A percentile compares a stretch with the other conserved stretches of the same genome.
Conservation (phyloP, 305 asterid species). For the Fraxinus paxiana region DNA sequence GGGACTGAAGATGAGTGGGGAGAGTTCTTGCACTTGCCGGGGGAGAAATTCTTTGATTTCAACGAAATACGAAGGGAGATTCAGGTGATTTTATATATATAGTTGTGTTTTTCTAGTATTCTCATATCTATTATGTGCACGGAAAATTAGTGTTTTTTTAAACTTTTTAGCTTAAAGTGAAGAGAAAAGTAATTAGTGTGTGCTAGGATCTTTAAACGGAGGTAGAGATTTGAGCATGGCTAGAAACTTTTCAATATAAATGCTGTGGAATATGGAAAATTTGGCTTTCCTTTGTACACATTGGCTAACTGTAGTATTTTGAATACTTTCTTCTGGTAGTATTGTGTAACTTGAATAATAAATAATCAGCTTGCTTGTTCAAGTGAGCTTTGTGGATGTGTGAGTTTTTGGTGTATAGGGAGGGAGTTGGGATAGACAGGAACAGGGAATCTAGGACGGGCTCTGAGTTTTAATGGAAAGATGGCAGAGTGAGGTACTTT, state of each 20-base stretch:
- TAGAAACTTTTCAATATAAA: background rate
- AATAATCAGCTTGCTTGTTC: background rate
- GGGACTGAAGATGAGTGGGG: conserved; percentile 83
- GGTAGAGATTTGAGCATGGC: background rate
- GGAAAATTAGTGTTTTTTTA: background rate
- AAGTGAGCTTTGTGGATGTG: background rate
- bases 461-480: background rate
- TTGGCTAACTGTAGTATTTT: background rate
- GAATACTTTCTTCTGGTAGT: background rate
- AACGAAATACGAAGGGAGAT: conserved; percentile 75
- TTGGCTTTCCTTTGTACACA: background rate
- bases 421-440: background rate
- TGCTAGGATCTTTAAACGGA: background rate
- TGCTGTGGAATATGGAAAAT: background rate
- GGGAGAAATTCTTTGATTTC: conserved; percentile 67
- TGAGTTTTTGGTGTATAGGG: background rate
- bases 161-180: background rate
- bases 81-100: conserved; percentile 45
- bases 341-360: background rate
- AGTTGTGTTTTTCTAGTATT: background rate
- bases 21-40: conserved; percentile 80
- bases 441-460: background rate
- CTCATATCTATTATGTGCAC: background rate
- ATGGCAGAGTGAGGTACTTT: background rate
- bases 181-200: background rate